Percentiles rank a stretch among this genome's conserved stretches.
phyloP scores from a whole-genome alignment of 1,284 basidiomycete species.

The Cryptococcus sp. region DNA sequence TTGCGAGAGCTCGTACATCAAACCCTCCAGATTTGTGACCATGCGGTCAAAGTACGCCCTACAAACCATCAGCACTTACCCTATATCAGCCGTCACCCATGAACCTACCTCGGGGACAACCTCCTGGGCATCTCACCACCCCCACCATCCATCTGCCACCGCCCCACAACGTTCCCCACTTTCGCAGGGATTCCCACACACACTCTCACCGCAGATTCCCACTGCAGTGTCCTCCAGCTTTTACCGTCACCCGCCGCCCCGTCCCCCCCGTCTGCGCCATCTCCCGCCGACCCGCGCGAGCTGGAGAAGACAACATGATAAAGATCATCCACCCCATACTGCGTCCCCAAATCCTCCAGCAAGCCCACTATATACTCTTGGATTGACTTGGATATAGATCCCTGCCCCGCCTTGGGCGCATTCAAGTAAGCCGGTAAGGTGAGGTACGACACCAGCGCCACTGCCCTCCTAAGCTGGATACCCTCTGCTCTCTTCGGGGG shows the following conservation, averaged over 20 bases:
- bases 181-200: slow-evolving; percentile 34
- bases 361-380: slow-evolving; percentile 44
- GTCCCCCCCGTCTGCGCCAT: too few relatives aligned
- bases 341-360: slow-evolving; percentile 57
- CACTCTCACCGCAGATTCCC: slow-evolving; percentile 40
- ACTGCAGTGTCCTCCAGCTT: slow-evolving; percentile 23
- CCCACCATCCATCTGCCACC: slow-evolving; percentile 48
- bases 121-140: slow-evolving; percentile 19
- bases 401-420: slow-evolving; percentile 6
- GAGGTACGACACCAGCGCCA: slow-evolving; percentile 35
- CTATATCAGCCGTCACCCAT: background rate
- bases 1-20: slow-evolving; percentile 56
- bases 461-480: slow-evolving; percentile 9
- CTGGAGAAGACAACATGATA: slow-evolving; percentile 55
- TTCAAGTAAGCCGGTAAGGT: slow-evolving; percentile 28
- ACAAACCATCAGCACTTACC: slow-evolving; percentile 44
- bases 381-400: slow-evolving; percentile 18
- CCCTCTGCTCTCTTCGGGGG: slow-evolving; percentile 6
- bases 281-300: background rate
- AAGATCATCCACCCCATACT: slow-evolving; percentile 68
- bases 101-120: slow-evolving; percentile 29
- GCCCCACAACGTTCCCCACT: slow-evolving; percentile 43
- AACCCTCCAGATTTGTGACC: slow-evolving; percentile 36
- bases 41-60: slow-evolving; percentile 60
- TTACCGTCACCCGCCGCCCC: slow-evolving; percentile 6